These are phyloP conservation scores for Oryza punctata DNA, from an alignment of 176 grass and related monocot species.

Conservation along the genomic window DNA sequence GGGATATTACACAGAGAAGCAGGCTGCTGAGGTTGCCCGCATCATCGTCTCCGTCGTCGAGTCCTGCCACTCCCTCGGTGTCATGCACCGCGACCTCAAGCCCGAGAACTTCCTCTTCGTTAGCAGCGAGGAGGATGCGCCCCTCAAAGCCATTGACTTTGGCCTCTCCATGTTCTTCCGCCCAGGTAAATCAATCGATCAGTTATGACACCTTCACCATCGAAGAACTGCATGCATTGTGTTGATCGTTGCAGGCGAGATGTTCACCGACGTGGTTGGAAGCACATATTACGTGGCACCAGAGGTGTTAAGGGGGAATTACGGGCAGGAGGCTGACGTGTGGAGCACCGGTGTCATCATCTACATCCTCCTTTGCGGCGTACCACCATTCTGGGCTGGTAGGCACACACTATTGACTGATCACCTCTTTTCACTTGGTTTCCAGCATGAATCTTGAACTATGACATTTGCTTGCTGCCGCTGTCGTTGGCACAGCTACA, in stretches of 20 bases:
- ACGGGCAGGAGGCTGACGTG: slow-evolving; percentile 52
- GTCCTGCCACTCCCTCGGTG: slow-evolving; percentile 54
- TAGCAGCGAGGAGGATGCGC: slow-evolving; percentile 39
- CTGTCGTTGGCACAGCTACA: slow-evolving; percentile 16
- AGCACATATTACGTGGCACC: slow-evolving; percentile 59
- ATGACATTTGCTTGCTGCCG: too few relatives aligned
- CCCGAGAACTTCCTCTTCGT: slow-evolving; percentile 52
- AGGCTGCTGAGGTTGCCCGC: slow-evolving; percentile 38
- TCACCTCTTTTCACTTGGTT: background rate
- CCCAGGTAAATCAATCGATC: slow-evolving; percentile 9
- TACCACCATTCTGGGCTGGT: slow-evolving; percentile 60
- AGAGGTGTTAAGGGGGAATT: slow-evolving; percentile 51
- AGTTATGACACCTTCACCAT: too few relatives aligned
- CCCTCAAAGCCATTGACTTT: slow-evolving; percentile 61
- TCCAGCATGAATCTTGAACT: background rate
- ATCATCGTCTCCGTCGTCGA: slow-evolving; percentile 51
- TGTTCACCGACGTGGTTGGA: slow-evolving; percentile 52
- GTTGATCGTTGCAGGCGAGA: slow-evolving; percentile 25
- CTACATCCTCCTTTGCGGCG: slow-evolving; percentile 56
- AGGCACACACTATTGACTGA: too few relatives aligned
- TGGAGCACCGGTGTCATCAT: slow-evolving; percentile 55
- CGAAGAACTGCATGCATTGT: too few relatives aligned
- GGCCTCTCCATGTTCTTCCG: slow-evolving; percentile 64
- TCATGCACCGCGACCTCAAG: slow-evolving; percentile 59
- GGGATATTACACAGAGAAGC: slow-evolving; percentile 52